Evolutionary conservation across 2,329 filamentous ascomycete genomes (phyloP).

Genomic region (Alternaria arborescens): DNA sequence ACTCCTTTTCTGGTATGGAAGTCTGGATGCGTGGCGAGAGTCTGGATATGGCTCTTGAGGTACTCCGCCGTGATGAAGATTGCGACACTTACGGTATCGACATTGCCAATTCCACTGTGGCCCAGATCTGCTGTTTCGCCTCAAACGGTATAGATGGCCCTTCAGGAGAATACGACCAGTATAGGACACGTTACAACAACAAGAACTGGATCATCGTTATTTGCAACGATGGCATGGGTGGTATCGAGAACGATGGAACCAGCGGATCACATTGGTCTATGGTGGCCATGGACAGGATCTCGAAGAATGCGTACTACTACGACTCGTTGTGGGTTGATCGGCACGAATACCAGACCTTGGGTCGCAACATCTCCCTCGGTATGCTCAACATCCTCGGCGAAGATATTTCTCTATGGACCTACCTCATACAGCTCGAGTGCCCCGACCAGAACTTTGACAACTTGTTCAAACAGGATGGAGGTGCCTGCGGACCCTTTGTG

Average conservation of each 20-base stretch:
- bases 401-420: constrained; percentile 5
- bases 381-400: constrained; percentile 26
- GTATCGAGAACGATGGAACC: not conserved
- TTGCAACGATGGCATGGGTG: constrained; percentile 33
- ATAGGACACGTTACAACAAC: constrained; percentile 17
- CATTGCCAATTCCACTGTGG: constrained; percentile 26
- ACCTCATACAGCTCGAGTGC: not conserved
- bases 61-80: constrained; percentile 13
- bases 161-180: constrained; percentile 14
- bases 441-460: constrained; percentile 28
- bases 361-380: constrained; percentile 3
- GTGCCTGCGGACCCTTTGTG: constrained; percentile 35
- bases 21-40: constrained; percentile 31
- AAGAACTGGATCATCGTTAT: constrained; percentile 38
- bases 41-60: constrained; percentile 32
- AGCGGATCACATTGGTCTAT: constrained; percentile 36
- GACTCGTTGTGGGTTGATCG: constrained; percentile 22
- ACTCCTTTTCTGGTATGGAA: not conserved
- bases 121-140: constrained; percentile 21
- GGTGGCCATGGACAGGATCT: constrained; percentile 22
- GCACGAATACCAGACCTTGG: not conserved
- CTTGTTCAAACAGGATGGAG: constrained; percentile 15
- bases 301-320: constrained; percentile 22
- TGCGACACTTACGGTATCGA: constrained; percentile 24
- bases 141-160: constrained; percentile 4